A percentile compares a stretch with the other conserved stretches of the same genome.
These are phyloP conservation scores for Magnusiomyces magnusii DNA, from an alignment of 1,139 yeast species.

Conservation along the genomic window DNA sequence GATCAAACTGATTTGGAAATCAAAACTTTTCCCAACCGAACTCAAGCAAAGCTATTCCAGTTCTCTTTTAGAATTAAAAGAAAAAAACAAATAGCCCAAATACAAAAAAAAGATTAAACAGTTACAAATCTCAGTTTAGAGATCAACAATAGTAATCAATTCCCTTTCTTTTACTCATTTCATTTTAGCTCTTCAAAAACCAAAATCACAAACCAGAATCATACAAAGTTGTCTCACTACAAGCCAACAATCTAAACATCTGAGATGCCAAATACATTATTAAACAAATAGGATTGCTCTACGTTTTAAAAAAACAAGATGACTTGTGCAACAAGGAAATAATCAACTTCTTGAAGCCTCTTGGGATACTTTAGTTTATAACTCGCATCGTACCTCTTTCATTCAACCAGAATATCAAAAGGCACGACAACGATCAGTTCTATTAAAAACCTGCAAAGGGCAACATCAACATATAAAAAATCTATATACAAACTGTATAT, in stretches of 20 bases:
- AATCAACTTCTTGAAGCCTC: not conserved
- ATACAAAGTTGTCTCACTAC: slow-evolving; percentile 4
- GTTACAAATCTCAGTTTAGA: too few relatives aligned
- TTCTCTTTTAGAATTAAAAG: too few relatives aligned
- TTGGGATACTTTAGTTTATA: not conserved
- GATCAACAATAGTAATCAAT: not conserved
- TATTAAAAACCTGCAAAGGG: not conserved
- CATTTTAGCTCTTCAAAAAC: not conserved
- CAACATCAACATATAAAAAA: not conserved
- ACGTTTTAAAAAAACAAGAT: not conserved
- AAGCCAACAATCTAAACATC: slow-evolving; percentile 1
- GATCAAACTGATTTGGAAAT: too few relatives aligned
- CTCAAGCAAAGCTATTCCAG: too few relatives aligned
- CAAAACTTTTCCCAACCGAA: too few relatives aligned
- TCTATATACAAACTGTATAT: not conserved
- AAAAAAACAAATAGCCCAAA: too few relatives aligned
- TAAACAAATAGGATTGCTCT: not conserved
- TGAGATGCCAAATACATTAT: not conserved
- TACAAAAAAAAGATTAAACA: too few relatives aligned
- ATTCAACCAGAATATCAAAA: not conserved
- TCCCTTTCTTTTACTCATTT: not conserved
- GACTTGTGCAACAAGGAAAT: not conserved
- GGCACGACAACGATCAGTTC: not conserved
- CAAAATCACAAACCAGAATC: not conserved
- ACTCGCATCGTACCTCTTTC: not conserved